Evolutionary conservation across 176 grass and related monocot genomes (phyloP).

Genomic region (Alopecurus myosuroides): DNA sequence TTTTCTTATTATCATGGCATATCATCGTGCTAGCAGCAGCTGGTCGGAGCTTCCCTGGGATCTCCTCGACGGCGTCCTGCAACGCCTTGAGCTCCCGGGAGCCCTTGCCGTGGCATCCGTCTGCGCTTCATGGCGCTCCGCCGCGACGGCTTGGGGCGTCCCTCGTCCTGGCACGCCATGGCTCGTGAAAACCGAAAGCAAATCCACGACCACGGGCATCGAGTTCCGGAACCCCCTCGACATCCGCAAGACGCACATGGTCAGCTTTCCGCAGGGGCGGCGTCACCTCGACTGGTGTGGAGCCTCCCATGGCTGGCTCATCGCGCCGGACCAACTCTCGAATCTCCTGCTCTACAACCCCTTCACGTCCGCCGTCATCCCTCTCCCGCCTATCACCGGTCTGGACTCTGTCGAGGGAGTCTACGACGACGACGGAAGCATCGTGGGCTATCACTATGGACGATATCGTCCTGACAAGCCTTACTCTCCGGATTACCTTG

Average conservation of each 20-base stretch:
- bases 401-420: background rate
- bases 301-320: constrained; percentile 16
- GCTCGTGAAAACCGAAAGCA: background rate
- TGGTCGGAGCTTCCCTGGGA: background rate
- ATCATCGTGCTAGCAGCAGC: background rate
- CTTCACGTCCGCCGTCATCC: background rate
- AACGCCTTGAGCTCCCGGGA: background rate
- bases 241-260: background rate
- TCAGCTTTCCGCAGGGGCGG: background rate
- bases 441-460: background rate
- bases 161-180: background rate
- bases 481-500: background rate
- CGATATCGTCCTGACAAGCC: background rate
- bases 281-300: background rate
- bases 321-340: background rate
- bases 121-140: background rate
- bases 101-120: background rate
- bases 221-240: background rate
- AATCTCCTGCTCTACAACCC: background rate
- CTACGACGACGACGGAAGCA: background rate
- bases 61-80: background rate
- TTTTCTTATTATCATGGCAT: background rate
- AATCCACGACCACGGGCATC: background rate
- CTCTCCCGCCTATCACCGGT: background rate
- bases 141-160: background rate